phyloP scores from a whole-genome alignment of 352 stramenopile species.

The Blastocystis sp. region DNA sequence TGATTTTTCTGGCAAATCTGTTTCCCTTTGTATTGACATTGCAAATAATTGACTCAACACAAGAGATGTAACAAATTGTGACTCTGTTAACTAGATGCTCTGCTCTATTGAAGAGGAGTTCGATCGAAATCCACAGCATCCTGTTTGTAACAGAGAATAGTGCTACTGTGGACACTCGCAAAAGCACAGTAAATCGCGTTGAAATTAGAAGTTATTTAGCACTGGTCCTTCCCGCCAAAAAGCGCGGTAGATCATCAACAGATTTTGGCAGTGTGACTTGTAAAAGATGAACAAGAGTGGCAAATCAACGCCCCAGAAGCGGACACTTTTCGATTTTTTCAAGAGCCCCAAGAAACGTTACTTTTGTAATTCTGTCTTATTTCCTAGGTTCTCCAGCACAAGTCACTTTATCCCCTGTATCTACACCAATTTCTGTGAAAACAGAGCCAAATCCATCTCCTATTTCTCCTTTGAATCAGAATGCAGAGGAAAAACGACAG shows the following conservation, averaged over 20 bases:
- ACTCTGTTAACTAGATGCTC: no score
- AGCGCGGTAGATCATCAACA: no score
- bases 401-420: neutral
- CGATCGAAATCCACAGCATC: neutral
- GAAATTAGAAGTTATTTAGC: no score
- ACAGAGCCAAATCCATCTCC: neutral
- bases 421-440: neutral
- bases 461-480: no score
- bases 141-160: no score
- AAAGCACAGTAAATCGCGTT: no score
- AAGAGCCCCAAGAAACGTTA: conserved; percentile 45
- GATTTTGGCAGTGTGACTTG: neutral
- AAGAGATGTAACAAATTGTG: neutral
- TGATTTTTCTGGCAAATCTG: neutral
- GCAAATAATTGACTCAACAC: neutral
- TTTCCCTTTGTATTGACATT: conserved; percentile 25
- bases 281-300: neutral
- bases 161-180: neutral
- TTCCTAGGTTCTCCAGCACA: neutral
- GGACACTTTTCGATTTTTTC: conserved; percentile 56
- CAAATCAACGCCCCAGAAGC: neutral
- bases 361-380: neutral
- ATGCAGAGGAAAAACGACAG: no score
- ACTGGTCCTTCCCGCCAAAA: no score
- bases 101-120: no score